A percentile compares a stretch with the other conserved stretches of the same genome.
Conservation (phyloP, 352 stramenopile genomes). For the Globisporangium nodosum region DNA sequence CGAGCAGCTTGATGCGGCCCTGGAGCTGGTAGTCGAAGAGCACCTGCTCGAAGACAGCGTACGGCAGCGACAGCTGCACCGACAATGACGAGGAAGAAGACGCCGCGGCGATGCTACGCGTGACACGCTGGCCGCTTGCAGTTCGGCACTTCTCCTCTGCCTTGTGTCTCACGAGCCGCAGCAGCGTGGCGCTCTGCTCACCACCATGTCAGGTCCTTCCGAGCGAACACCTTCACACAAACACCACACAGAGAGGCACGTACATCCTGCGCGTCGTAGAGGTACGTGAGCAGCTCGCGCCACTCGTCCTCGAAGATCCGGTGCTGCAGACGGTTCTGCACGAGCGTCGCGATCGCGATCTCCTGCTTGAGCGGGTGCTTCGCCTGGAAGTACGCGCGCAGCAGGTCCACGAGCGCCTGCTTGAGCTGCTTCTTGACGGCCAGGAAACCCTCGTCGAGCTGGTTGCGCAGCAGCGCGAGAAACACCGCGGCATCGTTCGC, state of each 20-base stretch:
- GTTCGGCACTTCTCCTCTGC: slow-evolving; percentile 27
- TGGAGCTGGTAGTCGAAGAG: slow-evolving; percentile 70
- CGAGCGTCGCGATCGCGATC: slow-evolving; percentile 35
- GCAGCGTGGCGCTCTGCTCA: slow-evolving; percentile 34
- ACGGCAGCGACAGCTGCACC: slow-evolving; percentile 24
- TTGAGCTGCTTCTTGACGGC: slow-evolving; percentile 73
- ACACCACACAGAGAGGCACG: slow-evolving; percentile 3
- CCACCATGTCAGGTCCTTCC: background rate
- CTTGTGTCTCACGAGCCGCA: slow-evolving; percentile 40
- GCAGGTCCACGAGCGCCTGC: slow-evolving; percentile 61
- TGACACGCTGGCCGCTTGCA: slow-evolving; percentile 7
- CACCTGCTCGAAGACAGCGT: slow-evolving; percentile 59
- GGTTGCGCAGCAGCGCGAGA: slow-evolving; percentile 64
- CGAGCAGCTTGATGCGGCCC: slow-evolving; percentile 54
- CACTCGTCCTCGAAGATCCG: slow-evolving; percentile 61
- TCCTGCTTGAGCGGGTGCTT: slow-evolving; percentile 62
- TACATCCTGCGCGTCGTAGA: slow-evolving; percentile 73
- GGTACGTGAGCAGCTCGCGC: slow-evolving; percentile 64
- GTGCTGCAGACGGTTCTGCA: slow-evolving; percentile 33
- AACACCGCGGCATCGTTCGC: slow-evolving; percentile 82
- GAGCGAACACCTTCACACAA: background rate
- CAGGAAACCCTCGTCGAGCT: slow-evolving; percentile 78
- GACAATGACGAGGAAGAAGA: background rate
- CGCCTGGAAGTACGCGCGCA: slow-evolving; percentile 68
- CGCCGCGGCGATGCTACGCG: slow-evolving; percentile 6